Evolutionary conservation across 2,329 filamentous ascomycete genomes (phyloP).

Genomic region (Xylariaceae sp.): DNA sequence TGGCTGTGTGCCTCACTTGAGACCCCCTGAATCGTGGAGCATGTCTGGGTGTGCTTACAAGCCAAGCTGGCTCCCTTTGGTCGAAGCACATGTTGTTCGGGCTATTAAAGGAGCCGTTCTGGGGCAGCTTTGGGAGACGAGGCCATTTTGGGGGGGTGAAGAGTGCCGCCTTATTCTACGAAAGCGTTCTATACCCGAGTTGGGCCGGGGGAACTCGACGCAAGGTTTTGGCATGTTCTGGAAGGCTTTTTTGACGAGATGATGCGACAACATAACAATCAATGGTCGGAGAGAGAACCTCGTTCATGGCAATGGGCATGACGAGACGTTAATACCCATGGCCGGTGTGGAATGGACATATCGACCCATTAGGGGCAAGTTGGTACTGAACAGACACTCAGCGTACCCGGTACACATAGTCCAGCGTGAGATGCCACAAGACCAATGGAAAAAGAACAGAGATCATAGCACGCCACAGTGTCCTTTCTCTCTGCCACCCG

Average conservation of each 20-base stretch:
- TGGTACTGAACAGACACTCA: too few relatives aligned
- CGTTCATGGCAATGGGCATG: too few relatives aligned
- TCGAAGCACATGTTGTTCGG: slow-evolving; percentile 2
- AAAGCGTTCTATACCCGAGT: slow-evolving; percentile 19
- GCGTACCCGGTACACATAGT: too few relatives aligned
- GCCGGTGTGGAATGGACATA: too few relatives aligned
- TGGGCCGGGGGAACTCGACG: slow-evolving; percentile 6
- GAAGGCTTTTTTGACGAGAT: slow-evolving; percentile 14
- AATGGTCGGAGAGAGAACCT: too few relatives aligned
- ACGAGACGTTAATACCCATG: too few relatives aligned
- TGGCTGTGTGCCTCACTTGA: slow-evolving; percentile 28
- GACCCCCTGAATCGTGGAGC: slow-evolving; percentile 4
- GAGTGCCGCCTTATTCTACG: slow-evolving; percentile 7
- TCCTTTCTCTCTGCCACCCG: too few relatives aligned
- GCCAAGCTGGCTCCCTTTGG: background rate
- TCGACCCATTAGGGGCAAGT: too few relatives aligned
- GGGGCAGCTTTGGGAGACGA: slow-evolving; percentile 5
- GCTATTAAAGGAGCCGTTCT: background rate
- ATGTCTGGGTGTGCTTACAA: background rate
- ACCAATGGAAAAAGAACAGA: too few relatives aligned
- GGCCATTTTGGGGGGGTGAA: slow-evolving; percentile 10
- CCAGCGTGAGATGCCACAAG: too few relatives aligned
- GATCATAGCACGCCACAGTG: too few relatives aligned
- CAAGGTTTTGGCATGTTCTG: slow-evolving; percentile 8
- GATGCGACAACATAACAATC: too few relatives aligned